Evolutionary conservation across 2,329 filamentous ascomycete genomes (phyloP), one percentile per base, ranked within the genome.

Genomic region (Endothia cerciana): DNA sequence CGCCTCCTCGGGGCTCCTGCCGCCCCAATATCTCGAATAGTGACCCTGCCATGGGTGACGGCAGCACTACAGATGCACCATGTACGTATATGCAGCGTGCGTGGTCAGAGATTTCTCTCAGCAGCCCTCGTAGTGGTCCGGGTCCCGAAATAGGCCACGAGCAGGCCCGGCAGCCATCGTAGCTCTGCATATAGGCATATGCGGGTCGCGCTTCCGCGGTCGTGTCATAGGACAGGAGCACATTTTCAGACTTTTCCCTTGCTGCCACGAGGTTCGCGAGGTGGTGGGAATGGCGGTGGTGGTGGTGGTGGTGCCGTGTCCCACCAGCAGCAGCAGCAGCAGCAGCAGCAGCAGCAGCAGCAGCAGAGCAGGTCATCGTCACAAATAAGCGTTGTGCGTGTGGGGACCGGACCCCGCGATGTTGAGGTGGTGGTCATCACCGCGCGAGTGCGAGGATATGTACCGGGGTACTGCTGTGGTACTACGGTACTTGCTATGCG

Each of bases 71-170:
- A 47, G 19, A 36, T 61, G 59, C 30, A 25, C 25, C 47, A 45
- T 61, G 33, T n/a, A 61, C 19, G 40, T 45, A 60, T 40, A 45
- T 45, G 57, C 57, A 60, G 41, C 47, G 59, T 61, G 59, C 43
- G 59, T 40, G 22, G 22, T 40, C 59, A 61, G 30, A 51, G n/a
- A 49, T 40, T 61, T 61, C 59, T 61, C 3, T 25, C n/a, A 51
- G 36, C 59, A 28, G 43, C 28, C 59, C n/a, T 40, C 43, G 40
- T 60, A 43, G 10, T 60, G 30, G 41, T 10, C 36, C 19, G 43
- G 38, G 19, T 7, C 13, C 28, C 22, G 30, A 36, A 36, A 11
- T 53, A 53, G 30, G 28, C 28, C 30, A 55, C 17, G 30, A 36
- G 51, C 28, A 49, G 51, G 51, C 17, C 28, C 51, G 51, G 51